phyloP scores from a whole-genome alignment of 1,284 basidiomycete species.

The Ustilago sp. region DNA sequence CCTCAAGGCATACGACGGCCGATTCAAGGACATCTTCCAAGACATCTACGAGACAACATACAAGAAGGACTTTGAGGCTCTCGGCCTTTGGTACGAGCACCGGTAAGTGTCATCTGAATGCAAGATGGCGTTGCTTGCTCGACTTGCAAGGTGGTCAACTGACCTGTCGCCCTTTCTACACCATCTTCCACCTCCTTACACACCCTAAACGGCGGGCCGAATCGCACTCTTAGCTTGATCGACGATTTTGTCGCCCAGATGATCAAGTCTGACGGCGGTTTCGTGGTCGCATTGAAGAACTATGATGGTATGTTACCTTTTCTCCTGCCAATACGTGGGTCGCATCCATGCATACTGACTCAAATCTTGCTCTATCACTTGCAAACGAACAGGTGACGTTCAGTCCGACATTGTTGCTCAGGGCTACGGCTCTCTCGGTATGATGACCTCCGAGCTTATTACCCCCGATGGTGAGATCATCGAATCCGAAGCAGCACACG shows the following conservation, averaged over 20 bases:
- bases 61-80: constrained; percentile 82
- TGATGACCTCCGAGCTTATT: constrained; percentile 98
- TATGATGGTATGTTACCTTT: constrained; percentile 52
- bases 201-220: too few relatives aligned
- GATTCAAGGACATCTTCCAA: constrained; percentile 99
- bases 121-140: too few relatives aligned
- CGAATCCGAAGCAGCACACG: constrained; percentile 77
- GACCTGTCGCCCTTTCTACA: too few relatives aligned
- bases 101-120: constrained; percentile 70
- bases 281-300: constrained; percentile 83
- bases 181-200: too few relatives aligned
- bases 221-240: constrained; percentile 69
- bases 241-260: constrained; percentile 84
- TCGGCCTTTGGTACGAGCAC: constrained; percentile 96
- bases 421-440: constrained; percentile 87
- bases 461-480: constrained; percentile 93
- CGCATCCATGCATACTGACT: background rate
- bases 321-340: too few relatives aligned
- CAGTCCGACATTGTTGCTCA: constrained; percentile 72
- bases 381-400: constrained; percentile 33
- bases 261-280: constrained; percentile 95
- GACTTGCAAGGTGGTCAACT: too few relatives aligned
- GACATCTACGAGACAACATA: constrained; percentile 88
- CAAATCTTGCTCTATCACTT: background rate
- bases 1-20: constrained; percentile 77